Percentiles rank a stretch among this genome's conserved stretches.
Evolutionary conservation across 331 rosid genomes (phyloP).

Genomic region (Acacia pycnantha): DNA sequence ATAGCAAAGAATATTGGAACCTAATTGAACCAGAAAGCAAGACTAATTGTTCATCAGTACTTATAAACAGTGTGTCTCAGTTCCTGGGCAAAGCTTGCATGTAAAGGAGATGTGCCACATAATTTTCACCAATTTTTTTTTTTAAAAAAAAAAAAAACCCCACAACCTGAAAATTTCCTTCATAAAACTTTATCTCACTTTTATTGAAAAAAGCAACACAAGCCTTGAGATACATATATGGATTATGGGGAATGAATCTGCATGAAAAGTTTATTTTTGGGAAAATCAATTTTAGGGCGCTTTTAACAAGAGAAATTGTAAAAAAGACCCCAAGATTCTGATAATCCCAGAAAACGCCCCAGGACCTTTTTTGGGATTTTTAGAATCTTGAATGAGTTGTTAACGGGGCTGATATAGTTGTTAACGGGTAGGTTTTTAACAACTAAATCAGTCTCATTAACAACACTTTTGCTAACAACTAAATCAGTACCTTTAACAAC

Average conservation of each 20-base stretch:
- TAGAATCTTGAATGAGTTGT: too few relatives aligned
- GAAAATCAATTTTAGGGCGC: too few relatives aligned
- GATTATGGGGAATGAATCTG: background rate
- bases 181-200: background rate
- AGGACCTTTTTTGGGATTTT: too few relatives aligned
- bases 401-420: too few relatives aligned
- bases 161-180: background rate
- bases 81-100: background rate
- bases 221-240: background rate
- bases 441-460: too few relatives aligned
- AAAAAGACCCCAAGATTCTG: too few relatives aligned
- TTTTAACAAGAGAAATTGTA: too few relatives aligned
- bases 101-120: background rate
- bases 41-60: background rate
- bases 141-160: background rate
- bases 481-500: too few relatives aligned
- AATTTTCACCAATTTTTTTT: too few relatives aligned
- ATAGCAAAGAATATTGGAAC: background rate
- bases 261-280: background rate
- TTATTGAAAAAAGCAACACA: slow-evolving; percentile 14
- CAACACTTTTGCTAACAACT: too few relatives aligned
- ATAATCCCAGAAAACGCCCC: too few relatives aligned
- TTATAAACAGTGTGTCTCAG: background rate
- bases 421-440: too few relatives aligned
- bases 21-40: background rate